These are phyloP conservation scores for Echeveria elegans DNA, from an alignment of 164 flowering plant genomes.

Conservation along the genomic window DNA sequence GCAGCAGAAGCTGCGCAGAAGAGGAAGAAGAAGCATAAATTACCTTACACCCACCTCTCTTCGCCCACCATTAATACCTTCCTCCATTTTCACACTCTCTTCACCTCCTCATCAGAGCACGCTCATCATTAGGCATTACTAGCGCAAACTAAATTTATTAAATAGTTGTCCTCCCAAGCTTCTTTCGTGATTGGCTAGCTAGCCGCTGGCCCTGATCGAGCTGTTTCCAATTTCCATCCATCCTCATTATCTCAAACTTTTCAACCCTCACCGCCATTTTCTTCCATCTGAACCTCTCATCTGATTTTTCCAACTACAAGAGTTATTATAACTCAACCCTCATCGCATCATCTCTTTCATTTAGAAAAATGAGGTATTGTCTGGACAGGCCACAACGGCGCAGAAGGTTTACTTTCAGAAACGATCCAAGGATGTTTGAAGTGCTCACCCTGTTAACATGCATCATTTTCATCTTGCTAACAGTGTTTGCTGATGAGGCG, in stretches of 20 bases:
- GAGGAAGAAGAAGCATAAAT: conserved; percentile 16
- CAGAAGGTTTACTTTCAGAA: not conserved
- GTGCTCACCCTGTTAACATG: not conserved
- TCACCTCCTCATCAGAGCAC: conserved; percentile 11
- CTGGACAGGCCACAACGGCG: no score
- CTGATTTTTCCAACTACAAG: not conserved
- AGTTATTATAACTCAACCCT: not conserved
- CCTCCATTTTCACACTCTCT: not conserved
- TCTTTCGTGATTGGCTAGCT: not conserved
- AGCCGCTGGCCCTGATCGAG: not conserved
- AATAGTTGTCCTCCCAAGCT: not conserved
- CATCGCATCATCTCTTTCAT: not conserved
- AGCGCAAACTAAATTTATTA: not conserved
- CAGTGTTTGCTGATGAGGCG: conserved; percentile 12
- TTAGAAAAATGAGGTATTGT: not conserved
- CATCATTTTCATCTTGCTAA: not conserved
- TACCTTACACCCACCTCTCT: conserved; percentile 29
- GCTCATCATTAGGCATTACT: not conserved
- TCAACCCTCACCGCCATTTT: not conserved
- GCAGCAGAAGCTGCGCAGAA: not conserved
- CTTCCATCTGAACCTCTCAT: not conserved
- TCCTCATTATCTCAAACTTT: not conserved
- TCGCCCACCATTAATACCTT: conserved; percentile 15
- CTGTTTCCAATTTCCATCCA: conserved; percentile 5
- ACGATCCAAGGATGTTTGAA: no score